Base-by-base conservation (phyloP, 108 stramenopile genomes). In the Skeletonema costatum region DNA sequence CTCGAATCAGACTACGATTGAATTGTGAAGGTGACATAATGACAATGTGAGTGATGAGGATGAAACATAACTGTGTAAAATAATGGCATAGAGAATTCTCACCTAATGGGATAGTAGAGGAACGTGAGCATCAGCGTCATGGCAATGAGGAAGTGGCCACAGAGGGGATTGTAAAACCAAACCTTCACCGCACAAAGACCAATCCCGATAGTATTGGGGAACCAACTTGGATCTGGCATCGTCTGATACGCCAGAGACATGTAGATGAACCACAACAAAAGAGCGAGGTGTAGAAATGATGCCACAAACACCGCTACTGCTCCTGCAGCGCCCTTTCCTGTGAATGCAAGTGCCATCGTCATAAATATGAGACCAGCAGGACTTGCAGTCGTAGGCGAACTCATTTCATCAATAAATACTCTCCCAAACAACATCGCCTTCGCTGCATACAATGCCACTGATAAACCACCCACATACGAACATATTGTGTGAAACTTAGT, bases 241-340 rank as follows among this genome's bases (percentile, higher is more conserved):
- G 90, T 93, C 29, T 85, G 87, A 64, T 90, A 93, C 3, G 88
- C 88, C 61, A 90, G 66, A 3, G 87, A 85, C 88, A 93, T 93
- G 71, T 90, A 93, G 44, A 87, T 90, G 53, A 88, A 93, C 92
- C 92, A 93, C 48, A 93, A 70, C 2, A 81, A 87, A 56, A 93
- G 70, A 46, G 80, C 50, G 4, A 93, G 66, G 68, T 93, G 92
- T 21, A 93, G 53, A 53, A 69, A 76, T 16, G 87, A 83, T 12
- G 92, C 92, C 14, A 73, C 21, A 30, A 86, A 79, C 9, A 93
- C 92, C 33, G 89, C 77, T 11, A 89, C 44, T 68, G 85, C 75
- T 10, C 92, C 92, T 19, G 89, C 66, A 33, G 72, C 39, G 0
- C 92, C 92, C 69, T 87, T 77, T 9, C 92, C 92, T 3, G 89